phyloP scores from a whole-genome alignment of 169 alveolate genomes.

The Amoebophrya sp. region DNA sequence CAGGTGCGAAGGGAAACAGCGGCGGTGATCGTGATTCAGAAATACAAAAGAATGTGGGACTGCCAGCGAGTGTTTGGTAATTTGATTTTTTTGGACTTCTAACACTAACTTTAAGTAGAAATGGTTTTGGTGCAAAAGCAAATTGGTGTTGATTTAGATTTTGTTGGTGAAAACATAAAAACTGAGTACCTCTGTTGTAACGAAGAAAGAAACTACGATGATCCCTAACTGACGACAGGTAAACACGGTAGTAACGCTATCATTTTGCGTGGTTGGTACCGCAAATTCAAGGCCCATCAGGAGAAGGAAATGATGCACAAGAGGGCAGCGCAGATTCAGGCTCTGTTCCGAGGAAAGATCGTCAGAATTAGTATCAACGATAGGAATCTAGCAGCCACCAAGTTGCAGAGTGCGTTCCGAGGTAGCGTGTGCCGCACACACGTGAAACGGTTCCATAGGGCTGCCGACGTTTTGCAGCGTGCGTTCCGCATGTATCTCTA shows the following conservation, averaged over 20 bases:
- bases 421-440: not conserved
- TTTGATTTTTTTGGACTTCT: too few relatives aligned
- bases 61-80: constrained; percentile 24
- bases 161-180: too few relatives aligned
- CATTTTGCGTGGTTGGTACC: constrained; percentile 25
- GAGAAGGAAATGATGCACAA: not conserved
- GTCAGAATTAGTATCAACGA: not conserved
- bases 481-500: constrained; percentile 14
- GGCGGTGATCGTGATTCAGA: constrained; percentile 31
- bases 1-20: constrained; percentile 4
- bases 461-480: constrained; percentile 25
- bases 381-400: not conserved
- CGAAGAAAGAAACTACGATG: too few relatives aligned
- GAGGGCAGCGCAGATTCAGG: constrained; percentile 27
- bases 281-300: constrained; percentile 25
- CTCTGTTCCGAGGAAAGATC: constrained; percentile 24
- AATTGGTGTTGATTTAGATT: too few relatives aligned
- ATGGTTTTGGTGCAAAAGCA: too few relatives aligned
- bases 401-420: constrained; percentile 28
- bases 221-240: too few relatives aligned
- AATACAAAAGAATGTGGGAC: constrained; percentile 31
- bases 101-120: too few relatives aligned
- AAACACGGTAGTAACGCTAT: constrained; percentile 24
- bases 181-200: too few relatives aligned
- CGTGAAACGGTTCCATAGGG: not conserved